Conservation (phyloP, 495 filamentous ascomycete species). For the Aspergillus bertholletiae region DNA sequence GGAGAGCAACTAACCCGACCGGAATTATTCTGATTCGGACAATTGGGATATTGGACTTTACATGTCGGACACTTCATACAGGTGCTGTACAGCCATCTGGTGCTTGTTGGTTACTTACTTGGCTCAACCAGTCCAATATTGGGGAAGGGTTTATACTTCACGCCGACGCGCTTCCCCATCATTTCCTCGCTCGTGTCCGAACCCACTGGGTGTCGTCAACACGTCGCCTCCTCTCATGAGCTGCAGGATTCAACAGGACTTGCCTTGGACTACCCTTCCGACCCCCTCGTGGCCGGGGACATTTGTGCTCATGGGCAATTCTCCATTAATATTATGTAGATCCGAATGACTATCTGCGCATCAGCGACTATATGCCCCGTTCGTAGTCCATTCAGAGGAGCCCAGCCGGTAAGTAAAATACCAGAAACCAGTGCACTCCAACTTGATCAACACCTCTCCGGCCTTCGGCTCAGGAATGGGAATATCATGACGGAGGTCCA, state of each 20-base stretch:
- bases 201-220: neutral
- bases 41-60: conserved; percentile 20
- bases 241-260: neutral
- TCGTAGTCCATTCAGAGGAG: neutral
- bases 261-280: conserved; percentile 21
- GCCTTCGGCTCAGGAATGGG: conserved; percentile 6
- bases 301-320: conserved; percentile 23
- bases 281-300: conserved; percentile 33
- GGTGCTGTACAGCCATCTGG: conserved; percentile 33
- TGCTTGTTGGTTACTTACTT: neutral
- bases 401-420: neutral
- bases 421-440: conserved; percentile 17
- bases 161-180: neutral
- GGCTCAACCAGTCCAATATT: conserved; percentile 2
- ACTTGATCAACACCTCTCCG: conserved; percentile 14
- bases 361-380: neutral
- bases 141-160: neutral
- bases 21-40: conserved; percentile 29
- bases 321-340: conserved; percentile 20
- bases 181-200: neutral
- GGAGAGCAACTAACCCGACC: conserved; percentile 10
- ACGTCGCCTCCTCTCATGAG: neutral
- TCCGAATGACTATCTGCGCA: conserved; percentile 16
- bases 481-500: conserved; percentile 8
- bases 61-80: conserved; percentile 35